A percentile compares a stretch with the other conserved stretches of the same genome.
These are phyloP conservation scores for Sclerotinia sclerotiorum DNA, from an alignment of 2,329 filamentous ascomycete species.

Conservation along the genomic window DNA sequence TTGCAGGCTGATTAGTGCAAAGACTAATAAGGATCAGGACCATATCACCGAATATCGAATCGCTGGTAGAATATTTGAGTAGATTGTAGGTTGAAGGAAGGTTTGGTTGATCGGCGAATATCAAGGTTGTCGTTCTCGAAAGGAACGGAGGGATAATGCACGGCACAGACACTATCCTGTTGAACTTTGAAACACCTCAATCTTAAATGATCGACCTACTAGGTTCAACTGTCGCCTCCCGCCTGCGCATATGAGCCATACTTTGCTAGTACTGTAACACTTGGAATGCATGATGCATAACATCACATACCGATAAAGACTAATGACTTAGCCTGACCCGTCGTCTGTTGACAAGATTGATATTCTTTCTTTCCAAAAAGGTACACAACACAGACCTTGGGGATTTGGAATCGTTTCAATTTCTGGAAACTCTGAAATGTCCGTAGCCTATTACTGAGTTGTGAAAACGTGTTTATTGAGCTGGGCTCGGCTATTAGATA, in stretches of 20 bases:
- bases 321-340: neutral
- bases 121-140: constrained; percentile 6
- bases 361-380: no score
- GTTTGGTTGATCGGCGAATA: neutral
- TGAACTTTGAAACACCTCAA: neutral
- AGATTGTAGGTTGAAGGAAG: neutral
- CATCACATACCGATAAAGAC: neutral
- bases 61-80: neutral
- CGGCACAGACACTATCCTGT: constrained; percentile 1
- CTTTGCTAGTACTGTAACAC: neutral
- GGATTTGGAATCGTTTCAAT: no score
- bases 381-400: no score
- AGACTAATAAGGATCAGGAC: neutral
- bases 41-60: neutral
- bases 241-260: neutral
- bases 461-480: no score
- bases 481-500: no score
- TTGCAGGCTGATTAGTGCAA: no score
- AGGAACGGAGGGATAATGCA: neutral
- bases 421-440: no score
- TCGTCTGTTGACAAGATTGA: neutral
- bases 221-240: neutral
- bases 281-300: neutral
- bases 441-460: no score
- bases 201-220: neutral